Base-by-base conservation (phyloP, 1,284 basidiomycete genomes). In the Pascua guehoae region DNA sequence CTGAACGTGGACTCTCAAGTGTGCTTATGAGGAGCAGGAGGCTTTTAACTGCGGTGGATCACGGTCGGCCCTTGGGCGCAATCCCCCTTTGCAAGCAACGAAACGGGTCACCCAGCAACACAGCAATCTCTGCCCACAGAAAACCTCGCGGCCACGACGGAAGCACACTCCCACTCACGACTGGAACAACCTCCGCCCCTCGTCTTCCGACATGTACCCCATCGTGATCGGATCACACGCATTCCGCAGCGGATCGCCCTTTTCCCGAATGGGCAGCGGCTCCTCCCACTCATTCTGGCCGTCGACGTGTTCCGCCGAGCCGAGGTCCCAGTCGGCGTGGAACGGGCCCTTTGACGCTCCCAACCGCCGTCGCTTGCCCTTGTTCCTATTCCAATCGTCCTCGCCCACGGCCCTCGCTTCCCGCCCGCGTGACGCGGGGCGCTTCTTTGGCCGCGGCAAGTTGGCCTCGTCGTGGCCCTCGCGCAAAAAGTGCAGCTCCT, bases 191-290 rank as follows among this genome's bases (percentile, higher is more conserved):
- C 52, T 46, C 16, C 43, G 46, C 5, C 59, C 66, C 15, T 63
- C 61, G 9, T 45, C 56, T 41, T 64, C 63, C 5, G 58, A 47
- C 15, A 61, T 41, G 12, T 59, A 46, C 0, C 66, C 66, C 15
- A 57, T 42, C 4, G 51, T 49, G 12, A 70, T 53, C 0, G 66
- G 62, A 46, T 69, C 67, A 5, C 43, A 46, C 3, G 41, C 24
- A 41, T 44, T 18, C 10, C 41, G 47, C 16, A 56, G 32, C 14
- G 56, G 47, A 16, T 58, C 56, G 14, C 51, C 51, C 17, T 47
- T 43, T 18, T 56, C 56, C 15, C 49, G 56, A 16, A 57, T 49
- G 18, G 49, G 49, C 32, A 47, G 48, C 17, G 24, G 24, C 24
- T 32, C 24, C 24, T 32, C 24, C 24, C 9, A 36, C 32, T 32